These are phyloP conservation scores for Ophiorrhiza pumila DNA, from an alignment of 257 asterid genomes.

Conservation along the genomic window DNA sequence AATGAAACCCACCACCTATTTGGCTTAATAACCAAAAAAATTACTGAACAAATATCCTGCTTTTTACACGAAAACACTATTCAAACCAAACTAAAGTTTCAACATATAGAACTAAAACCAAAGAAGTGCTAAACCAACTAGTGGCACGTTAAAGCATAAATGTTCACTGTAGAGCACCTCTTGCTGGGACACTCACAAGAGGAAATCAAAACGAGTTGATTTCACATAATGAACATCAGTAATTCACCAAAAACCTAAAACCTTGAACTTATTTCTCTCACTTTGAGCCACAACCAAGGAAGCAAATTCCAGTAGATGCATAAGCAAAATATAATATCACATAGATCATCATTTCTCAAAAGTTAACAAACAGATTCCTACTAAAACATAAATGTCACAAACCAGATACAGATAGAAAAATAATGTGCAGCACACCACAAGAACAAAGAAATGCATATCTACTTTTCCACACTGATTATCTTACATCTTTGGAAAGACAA, in stretches of 20 bases:
- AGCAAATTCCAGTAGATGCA: not conserved
- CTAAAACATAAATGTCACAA: not conserved
- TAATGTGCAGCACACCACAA: not conserved
- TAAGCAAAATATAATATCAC: not conserved
- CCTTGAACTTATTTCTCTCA: not conserved
- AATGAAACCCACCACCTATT: no score
- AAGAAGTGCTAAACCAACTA: not conserved
- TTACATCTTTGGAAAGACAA: not conserved
- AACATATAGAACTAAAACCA: no score
- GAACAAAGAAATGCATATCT: not conserved
- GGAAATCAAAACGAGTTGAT: no score
- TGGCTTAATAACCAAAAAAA: no score
- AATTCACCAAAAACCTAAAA: not conserved
- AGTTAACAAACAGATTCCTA: not conserved
- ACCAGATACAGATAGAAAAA: not conserved
- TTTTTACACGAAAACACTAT: no score
- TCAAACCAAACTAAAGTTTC: no score
- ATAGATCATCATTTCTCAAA: conserved; percentile 14
- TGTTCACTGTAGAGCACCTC: not conserved
- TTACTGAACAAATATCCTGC: no score
- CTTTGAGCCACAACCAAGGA: not conserved
- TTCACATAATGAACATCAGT: not conserved
- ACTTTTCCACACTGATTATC: not conserved
- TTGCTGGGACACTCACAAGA: not conserved
- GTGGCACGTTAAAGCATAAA: not conserved